Evolutionary conservation across 83 land plant genomes (phyloP).

Genomic region (Diphasiastrum complanatum): DNA sequence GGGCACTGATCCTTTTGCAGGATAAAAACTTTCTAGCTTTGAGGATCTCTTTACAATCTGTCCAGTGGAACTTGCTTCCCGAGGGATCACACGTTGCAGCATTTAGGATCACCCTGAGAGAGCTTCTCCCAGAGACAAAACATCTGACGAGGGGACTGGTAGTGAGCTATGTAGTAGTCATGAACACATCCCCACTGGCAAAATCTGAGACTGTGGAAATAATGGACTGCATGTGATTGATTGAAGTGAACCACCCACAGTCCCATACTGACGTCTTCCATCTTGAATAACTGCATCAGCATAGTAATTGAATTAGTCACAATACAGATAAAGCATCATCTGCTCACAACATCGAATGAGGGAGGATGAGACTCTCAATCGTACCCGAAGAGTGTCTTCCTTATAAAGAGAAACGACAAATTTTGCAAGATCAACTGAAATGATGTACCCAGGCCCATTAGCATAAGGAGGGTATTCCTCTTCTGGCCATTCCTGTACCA

Average conservation of each 20-base stretch:
- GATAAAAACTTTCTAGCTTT: too few species aligned
- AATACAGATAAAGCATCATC: not conserved
- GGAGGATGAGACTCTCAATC: not conserved
- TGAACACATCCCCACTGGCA: slow-evolving; percentile 73
- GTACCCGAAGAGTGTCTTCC: slow-evolving; percentile 55
- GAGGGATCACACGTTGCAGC: too few species aligned
- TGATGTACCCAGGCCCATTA: slow-evolving; percentile 83
- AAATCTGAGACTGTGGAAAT: slow-evolving; percentile 54
- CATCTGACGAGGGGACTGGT: slow-evolving; percentile 79
- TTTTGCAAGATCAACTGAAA: slow-evolving; percentile 57
- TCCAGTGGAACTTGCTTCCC: too few species aligned
- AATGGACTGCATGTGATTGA: slow-evolving; percentile 40
- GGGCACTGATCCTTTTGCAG: too few species aligned
- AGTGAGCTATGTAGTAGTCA: slow-evolving; percentile 66
- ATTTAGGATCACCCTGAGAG: slow-evolving; percentile 40
- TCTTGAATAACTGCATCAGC: slow-evolving; percentile 61
- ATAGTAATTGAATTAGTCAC: too few species aligned
- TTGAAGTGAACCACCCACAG: slow-evolving; percentile 88
- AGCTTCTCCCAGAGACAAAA: slow-evolving; percentile 66
- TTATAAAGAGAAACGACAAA: slow-evolving; percentile 49
- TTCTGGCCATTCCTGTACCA: slow-evolving; percentile 80
- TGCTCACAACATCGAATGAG: not conserved
- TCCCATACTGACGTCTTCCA: slow-evolving; percentile 92
- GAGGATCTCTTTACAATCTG: too few species aligned
- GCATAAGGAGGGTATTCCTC: slow-evolving; percentile 84